phyloP scores from a whole-genome alignment of 495 filamentous ascomycete genomes.

The Penicillium canariense region DNA sequence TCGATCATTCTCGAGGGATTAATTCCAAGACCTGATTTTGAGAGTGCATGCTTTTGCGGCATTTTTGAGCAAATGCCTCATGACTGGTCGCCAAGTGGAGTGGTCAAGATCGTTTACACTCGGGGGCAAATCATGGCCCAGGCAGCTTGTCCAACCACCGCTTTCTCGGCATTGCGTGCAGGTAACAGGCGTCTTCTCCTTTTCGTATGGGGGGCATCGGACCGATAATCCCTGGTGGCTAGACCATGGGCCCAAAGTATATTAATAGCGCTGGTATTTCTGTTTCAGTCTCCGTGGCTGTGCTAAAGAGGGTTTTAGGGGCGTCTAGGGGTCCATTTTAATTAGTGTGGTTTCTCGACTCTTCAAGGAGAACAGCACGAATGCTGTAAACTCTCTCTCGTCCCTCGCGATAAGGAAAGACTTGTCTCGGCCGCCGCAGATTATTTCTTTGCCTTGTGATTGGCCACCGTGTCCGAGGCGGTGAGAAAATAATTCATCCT shows the following conservation, averaged over 20 bases:
- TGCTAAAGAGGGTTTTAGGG: no score
- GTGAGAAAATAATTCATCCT: constrained; percentile 19
- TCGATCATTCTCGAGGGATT: neutral
- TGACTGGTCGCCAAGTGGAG: constrained; percentile 13
- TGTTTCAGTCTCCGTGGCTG: constrained; percentile 10
- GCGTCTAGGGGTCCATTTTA: no score
- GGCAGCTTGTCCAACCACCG: constrained; percentile 6
- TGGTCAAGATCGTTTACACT: constrained; percentile 10
- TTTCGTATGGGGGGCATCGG: constrained; percentile 6
- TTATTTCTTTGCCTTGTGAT: constrained; percentile 19
- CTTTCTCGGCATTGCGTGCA: neutral
- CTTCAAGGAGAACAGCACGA: neutral
- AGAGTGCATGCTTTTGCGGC: constrained; percentile 8
- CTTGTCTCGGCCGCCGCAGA: constrained; percentile 23
- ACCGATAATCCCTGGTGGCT: constrained; percentile 16
- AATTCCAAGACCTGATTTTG: neutral
- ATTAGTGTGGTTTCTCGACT: no score
- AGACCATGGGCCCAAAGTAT: constrained; percentile 17
- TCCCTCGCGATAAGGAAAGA: constrained; percentile 1
- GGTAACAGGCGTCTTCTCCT: constrained; percentile 2
- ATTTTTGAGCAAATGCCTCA: constrained; percentile 27
- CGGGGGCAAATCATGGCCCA: constrained; percentile 12
- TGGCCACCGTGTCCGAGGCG: constrained; percentile 22
- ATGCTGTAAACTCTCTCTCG: neutral
- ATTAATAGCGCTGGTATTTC: constrained; percentile 11